These are phyloP conservation scores for Cyclotella kingstonii DNA, from an alignment of 108 stramenopile genomes.

Conservation along the genomic window DNA sequence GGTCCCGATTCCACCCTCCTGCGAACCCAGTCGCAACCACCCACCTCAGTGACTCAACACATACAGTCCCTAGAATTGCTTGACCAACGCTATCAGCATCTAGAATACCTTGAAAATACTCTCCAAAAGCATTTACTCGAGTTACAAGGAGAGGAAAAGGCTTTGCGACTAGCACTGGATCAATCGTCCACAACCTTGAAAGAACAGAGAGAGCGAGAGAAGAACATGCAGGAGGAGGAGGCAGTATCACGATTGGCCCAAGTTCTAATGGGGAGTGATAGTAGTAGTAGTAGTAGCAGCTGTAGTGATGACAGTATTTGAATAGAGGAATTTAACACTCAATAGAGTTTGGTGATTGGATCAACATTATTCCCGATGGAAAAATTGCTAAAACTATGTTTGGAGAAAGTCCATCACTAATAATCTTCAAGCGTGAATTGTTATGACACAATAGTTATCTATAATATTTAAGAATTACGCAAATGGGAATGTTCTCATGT, in stretches of 20 bases:
- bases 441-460: background rate
- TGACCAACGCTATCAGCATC: background rate
- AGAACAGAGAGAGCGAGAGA: background rate
- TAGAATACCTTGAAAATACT: background rate
- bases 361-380: background rate
- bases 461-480: background rate
- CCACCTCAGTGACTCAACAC: slow-evolving; percentile 2
- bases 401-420: too few relatives aligned
- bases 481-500: background rate
- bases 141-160: slow-evolving; percentile 1
- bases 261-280: slow-evolving; percentile 13
- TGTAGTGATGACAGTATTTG: background rate
- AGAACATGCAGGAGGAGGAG: slow-evolving; percentile 11
- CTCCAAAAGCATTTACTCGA: background rate
- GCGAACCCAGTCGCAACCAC: background rate
- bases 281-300: background rate
- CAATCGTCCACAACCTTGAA: slow-evolving; percentile 18
- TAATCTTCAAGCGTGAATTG: background rate
- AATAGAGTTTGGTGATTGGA: background rate
- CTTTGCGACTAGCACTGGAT: slow-evolving; percentile 4
- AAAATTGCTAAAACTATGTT: too few relatives aligned
- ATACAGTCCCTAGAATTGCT: slow-evolving; percentile 1
- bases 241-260: slow-evolving; percentile 18
- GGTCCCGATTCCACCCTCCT: too few relatives aligned
- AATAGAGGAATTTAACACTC: background rate